Conservation (phyloP, 805 yeast species). For the Zygosaccharomyces gambellarensis region DNA sequence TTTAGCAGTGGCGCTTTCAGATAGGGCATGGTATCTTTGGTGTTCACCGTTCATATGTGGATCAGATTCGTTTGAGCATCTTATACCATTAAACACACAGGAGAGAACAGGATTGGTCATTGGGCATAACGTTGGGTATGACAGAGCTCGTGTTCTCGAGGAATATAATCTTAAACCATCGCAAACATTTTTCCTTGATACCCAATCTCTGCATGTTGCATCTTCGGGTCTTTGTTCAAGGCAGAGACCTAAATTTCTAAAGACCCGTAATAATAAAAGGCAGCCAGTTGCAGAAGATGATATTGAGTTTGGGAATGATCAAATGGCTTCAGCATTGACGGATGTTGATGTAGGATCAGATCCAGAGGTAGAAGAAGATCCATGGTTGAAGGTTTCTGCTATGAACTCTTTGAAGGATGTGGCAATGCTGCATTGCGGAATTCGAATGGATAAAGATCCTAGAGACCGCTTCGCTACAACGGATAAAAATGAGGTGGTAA, state of each 20-base stretch:
- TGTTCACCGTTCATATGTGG: conserved; percentile 75
- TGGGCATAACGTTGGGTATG: conserved; percentile 90
- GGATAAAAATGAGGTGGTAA: conserved; percentile 49
- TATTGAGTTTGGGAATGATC: conserved; percentile 17
- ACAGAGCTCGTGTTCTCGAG: conserved; percentile 78
- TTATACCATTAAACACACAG: conserved; percentile 68
- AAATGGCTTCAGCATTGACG: conserved; percentile 25
- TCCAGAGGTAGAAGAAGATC: conserved; percentile 49
- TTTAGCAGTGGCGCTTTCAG: conserved; percentile 73
- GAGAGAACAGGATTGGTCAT: conserved; percentile 54
- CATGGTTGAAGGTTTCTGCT: conserved; percentile 79
- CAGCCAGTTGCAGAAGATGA: conserved; percentile 1
- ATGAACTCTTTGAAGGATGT: conserved; percentile 77
- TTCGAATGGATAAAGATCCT: conserved; percentile 57
- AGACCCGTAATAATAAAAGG: conserved; percentile 41
- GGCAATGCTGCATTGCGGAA: conserved; percentile 70
- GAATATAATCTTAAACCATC: conserved; percentile 69
- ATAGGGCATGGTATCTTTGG: conserved; percentile 90
- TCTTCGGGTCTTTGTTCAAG: conserved; percentile 88
- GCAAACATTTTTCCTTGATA: conserved; percentile 78
- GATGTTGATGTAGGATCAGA: background rate
- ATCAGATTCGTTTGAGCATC: conserved; percentile 45
- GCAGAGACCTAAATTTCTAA: conserved; percentile 76
- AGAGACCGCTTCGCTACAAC: conserved; percentile 60
- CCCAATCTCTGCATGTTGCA: conserved; percentile 90